Evolutionary conservation across 495 filamentous ascomycete species (phyloP).

Genomic region (Daldinia loculata): DNA sequence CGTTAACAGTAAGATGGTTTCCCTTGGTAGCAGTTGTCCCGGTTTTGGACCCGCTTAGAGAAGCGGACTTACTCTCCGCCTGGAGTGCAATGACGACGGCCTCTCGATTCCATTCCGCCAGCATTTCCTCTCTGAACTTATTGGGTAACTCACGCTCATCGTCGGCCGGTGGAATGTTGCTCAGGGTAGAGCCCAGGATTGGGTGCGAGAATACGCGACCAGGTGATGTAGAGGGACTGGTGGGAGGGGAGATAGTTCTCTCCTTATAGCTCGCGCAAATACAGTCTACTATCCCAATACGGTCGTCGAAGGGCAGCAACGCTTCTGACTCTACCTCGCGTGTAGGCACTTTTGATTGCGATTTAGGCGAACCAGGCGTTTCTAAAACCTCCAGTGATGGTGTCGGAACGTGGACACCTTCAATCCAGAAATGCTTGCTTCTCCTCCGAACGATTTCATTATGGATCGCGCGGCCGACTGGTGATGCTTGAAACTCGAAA

Average conservation of each 20-base stretch:
- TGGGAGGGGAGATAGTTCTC: conserved; percentile 64
- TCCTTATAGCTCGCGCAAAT: conserved; percentile 75
- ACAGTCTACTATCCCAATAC: conserved; percentile 70
- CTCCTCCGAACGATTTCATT: conserved; percentile 78
- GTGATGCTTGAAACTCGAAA: conserved; percentile 76
- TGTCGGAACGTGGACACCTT: conserved; percentile 73
- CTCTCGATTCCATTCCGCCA: conserved; percentile 77
- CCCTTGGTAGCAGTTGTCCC: conserved; percentile 65
- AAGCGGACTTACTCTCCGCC: conserved; percentile 70
- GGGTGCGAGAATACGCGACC: conserved; percentile 69
- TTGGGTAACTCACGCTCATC: conserved; percentile 50
- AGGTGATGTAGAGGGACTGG: conserved; percentile 77
- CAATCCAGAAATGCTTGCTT: conserved; percentile 77
- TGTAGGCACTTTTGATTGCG: conserved; percentile 56
- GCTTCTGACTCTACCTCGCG: conserved; percentile 65
- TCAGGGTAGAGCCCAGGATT: conserved; percentile 59
- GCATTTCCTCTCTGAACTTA: conserved; percentile 73
- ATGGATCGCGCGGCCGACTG: conserved; percentile 72
- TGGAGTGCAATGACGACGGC: conserved; percentile 71
- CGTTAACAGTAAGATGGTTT: conserved; percentile 66
- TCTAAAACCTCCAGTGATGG: conserved; percentile 61
- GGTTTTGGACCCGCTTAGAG: conserved; percentile 75
- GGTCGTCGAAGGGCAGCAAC: conserved; percentile 71
- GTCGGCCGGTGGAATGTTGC: conserved; percentile 48
- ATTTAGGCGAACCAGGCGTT: conserved; percentile 57